phyloP scores from a whole-genome alignment of 2,329 filamentous ascomycete genomes.

The Endoconidiophora laricicola region DNA sequence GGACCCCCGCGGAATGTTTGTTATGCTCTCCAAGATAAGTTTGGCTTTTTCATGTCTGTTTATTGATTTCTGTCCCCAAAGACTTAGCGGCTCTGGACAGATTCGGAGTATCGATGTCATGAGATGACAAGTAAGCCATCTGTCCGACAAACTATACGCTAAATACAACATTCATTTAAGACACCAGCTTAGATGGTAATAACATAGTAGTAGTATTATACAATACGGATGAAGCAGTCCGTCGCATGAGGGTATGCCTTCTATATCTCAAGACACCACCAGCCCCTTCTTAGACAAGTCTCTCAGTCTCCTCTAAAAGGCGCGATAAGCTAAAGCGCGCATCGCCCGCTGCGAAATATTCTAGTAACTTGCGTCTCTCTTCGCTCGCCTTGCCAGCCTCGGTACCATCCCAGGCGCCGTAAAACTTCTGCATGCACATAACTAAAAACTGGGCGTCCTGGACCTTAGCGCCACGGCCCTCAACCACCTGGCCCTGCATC shows the following conservation, averaged over 20 bases:
- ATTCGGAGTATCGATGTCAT: no score
- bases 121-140: no score
- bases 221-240: no score
- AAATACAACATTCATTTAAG: no score
- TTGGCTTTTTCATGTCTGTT: no score
- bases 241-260: not conserved
- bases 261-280: not conserved
- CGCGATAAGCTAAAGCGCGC: conserved; percentile 64
- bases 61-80: no score
- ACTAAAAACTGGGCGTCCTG: conserved; percentile 80
- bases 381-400: conserved; percentile 23
- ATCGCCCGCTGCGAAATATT: conserved; percentile 71
- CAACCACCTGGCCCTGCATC: conserved; percentile 66
- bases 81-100: no score
- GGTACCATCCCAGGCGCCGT: conserved; percentile 46
- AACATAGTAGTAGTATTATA: no score
- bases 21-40: no score
- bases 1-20: no score
- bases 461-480: conserved; percentile 57
- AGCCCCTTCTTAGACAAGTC: conserved; percentile 34
- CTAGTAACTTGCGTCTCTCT: conserved; percentile 53
- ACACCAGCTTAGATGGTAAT: no score
- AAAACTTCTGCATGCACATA: conserved; percentile 90
- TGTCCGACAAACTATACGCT: no score
- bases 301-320: conserved; percentile 79